phyloP scores from a whole-genome alignment of 2,329 filamentous ascomycete genomes.

The Lanzia echinophila region DNA sequence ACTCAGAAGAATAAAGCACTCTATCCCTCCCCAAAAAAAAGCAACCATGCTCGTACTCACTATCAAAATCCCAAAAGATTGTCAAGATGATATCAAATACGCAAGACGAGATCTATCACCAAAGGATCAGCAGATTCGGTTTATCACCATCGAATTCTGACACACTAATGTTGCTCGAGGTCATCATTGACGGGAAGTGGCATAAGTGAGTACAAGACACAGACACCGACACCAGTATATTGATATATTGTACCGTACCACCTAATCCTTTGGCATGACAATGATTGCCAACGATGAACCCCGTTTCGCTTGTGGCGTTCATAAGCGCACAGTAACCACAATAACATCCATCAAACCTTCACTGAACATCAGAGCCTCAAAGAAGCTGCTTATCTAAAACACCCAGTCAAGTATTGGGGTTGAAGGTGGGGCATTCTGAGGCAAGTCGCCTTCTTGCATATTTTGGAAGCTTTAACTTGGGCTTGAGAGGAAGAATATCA shows the following conservation, averaged over 20 bases:
- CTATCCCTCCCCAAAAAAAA: slow-evolving; percentile 1
- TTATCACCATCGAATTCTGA: slow-evolving; percentile 9
- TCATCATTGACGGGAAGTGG: slow-evolving; percentile 21
- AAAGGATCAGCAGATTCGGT: slow-evolving; percentile 18
- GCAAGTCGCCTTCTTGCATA: slow-evolving; percentile 18
- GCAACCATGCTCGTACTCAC: slow-evolving; percentile 8
- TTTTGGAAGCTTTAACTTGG: slow-evolving; percentile 4
- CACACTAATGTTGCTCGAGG: slow-evolving; percentile 21
- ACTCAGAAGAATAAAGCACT: neutral
- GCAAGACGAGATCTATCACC: slow-evolving; percentile 13
- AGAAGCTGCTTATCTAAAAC: neutral
- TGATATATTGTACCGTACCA: slow-evolving; percentile 8
- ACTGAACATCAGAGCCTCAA: neutral
- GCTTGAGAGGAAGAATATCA: slow-evolving; percentile 3
- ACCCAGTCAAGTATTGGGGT: neutral
- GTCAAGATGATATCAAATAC: slow-evolving; percentile 7
- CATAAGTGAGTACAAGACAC: slow-evolving; percentile 17
- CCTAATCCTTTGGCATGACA: slow-evolving; percentile 4
- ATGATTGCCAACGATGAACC: slow-evolving; percentile 6
- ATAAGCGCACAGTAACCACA: too few species aligned
- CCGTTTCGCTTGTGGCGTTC: slow-evolving; percentile 6
- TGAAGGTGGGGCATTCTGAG: neutral
- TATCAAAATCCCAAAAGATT: neutral
- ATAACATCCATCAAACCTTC: neutral
- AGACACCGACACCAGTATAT: slow-evolving; percentile 7